A percentile compares a stretch with the other conserved stretches of the same genome.
phyloP scores from a whole-genome alignment of 192 early-diverging fungal species.

The Radiomyces spectabilis region DNA sequence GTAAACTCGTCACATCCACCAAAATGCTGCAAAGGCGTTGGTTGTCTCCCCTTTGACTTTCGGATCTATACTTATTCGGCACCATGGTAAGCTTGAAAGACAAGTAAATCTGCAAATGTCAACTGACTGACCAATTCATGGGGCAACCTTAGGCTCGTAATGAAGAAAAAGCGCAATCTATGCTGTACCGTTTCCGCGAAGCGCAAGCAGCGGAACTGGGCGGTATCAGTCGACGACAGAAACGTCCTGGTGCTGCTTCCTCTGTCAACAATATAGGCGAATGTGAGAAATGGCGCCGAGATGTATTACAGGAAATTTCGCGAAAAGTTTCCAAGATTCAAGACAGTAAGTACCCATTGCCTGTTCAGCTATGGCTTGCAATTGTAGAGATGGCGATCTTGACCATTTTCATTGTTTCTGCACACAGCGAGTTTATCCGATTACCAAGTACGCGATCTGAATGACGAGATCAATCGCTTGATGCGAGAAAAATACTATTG shows the following conservation, averaged over 20 bases:
- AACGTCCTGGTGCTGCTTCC: conserved; percentile 71
- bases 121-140: too few relatives aligned
- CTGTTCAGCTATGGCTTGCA: too few relatives aligned
- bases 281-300: conserved; percentile 86
- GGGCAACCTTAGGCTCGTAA: conserved; percentile 92
- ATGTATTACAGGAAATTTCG: conserved; percentile 86
- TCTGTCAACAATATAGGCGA: conserved; percentile 64
- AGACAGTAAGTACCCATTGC: conserved; percentile 79
- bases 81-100: too few relatives aligned
- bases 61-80: too few relatives aligned
- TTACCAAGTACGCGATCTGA: conserved; percentile 86
- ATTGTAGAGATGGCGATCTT: not conserved
- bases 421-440: conserved; percentile 83
- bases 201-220: conserved; percentile 83
- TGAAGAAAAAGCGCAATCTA: conserved; percentile 97
- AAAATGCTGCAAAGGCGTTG: too few relatives aligned
- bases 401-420: not conserved
- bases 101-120: too few relatives aligned
- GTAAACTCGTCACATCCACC: too few relatives aligned
- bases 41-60: too few relatives aligned
- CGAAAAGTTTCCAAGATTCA: conserved; percentile 85
- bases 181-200: conserved; percentile 96
- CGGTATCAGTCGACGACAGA: conserved; percentile 41
- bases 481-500: conserved; percentile 87
- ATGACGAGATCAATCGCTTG: conserved; percentile 95